Evolutionary conservation across 768 basidiomycete species (phyloP).

Genomic region (Hypsizygus marmoreus): DNA sequence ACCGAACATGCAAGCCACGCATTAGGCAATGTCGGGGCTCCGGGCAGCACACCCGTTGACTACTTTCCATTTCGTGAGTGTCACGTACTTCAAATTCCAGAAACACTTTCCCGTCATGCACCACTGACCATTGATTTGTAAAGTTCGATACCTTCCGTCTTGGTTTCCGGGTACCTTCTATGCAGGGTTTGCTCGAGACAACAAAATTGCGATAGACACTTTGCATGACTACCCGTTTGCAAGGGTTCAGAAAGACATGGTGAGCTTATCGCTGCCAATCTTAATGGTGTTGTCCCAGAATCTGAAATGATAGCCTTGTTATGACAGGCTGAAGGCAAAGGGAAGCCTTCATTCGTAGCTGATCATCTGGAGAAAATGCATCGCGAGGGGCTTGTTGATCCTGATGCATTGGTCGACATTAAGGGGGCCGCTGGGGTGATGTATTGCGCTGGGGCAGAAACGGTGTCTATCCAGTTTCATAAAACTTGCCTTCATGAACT

Average conservation of each 20-base stretch:
- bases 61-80: conserved; percentile 27
- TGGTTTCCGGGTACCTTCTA: conserved; percentile 35
- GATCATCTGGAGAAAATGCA: conserved; percentile 16
- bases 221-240: conserved; percentile 33
- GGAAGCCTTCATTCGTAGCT: conserved; percentile 23
- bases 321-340: conserved; percentile 21
- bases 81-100: neutral
- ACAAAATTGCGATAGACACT: conserved; percentile 9
- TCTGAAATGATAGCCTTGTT: neutral
- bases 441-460: conserved; percentile 16
- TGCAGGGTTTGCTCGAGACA: conserved; percentile 17
- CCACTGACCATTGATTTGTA: too few relatives aligned
- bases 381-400: conserved; percentile 2
- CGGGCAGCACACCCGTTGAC: conserved; percentile 12
- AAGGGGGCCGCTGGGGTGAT: conserved; percentile 11
- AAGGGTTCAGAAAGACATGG: conserved; percentile 33
- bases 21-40: conserved; percentile 22
- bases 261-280: conserved; percentile 15
- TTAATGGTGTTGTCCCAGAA: neutral
- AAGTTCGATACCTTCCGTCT: conserved; percentile 31
- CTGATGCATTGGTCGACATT: conserved; percentile 13
- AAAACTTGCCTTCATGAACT: neutral
- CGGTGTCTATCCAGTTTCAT: conserved; percentile 3
- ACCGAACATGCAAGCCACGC: conserved; percentile 31
- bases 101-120: too few relatives aligned